phyloP scores from a whole-genome alignment of 768 basidiomycete genomes.

The Psilocybe subaeruginosa region DNA sequence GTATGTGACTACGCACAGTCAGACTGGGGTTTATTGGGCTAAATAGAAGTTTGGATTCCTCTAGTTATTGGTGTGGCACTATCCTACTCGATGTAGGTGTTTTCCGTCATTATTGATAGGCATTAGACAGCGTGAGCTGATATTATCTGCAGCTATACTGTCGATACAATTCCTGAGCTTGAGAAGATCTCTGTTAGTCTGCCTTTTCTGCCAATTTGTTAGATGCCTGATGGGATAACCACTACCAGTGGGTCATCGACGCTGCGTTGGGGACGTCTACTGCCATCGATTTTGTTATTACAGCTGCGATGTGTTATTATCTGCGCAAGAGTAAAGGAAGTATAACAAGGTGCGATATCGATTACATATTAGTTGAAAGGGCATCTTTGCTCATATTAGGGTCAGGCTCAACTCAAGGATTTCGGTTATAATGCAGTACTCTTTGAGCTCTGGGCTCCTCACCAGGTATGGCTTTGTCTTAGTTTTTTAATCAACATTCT shows the following conservation, averaged over 20 bases:
- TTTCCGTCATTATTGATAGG: neutral
- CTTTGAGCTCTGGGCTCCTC: conserved; percentile 38
- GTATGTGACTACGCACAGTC: conserved; percentile 22
- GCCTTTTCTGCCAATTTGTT: neutral
- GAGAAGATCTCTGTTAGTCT: conserved; percentile 33
- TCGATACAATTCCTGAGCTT: conserved; percentile 33
- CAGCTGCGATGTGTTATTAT: conserved; percentile 38
- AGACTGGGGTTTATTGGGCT: neutral
- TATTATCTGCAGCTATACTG: conserved; percentile 28
- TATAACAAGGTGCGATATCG: conserved; percentile 22
- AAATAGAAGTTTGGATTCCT: neutral
- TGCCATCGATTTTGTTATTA: conserved; percentile 46
- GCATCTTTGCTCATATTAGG: neutral
- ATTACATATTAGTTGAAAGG: neutral
- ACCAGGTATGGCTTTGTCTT: conserved; percentile 31
- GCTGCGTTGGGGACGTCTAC: conserved; percentile 45
- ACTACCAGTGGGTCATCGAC: conserved; percentile 42
- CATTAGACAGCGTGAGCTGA: neutral
- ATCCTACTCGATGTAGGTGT: conserved; percentile 37
- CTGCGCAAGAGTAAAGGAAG: conserved; percentile 33
- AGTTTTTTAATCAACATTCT: neutral
- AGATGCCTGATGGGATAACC: neutral
- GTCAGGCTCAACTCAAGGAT: conserved; percentile 36
- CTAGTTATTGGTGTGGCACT: conserved; percentile 29
- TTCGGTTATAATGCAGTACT: conserved; percentile 39